These are phyloP conservation scores for Dioscorea zingiberensis DNA, from an alignment of 106 monocot species.

Conservation along the genomic window DNA sequence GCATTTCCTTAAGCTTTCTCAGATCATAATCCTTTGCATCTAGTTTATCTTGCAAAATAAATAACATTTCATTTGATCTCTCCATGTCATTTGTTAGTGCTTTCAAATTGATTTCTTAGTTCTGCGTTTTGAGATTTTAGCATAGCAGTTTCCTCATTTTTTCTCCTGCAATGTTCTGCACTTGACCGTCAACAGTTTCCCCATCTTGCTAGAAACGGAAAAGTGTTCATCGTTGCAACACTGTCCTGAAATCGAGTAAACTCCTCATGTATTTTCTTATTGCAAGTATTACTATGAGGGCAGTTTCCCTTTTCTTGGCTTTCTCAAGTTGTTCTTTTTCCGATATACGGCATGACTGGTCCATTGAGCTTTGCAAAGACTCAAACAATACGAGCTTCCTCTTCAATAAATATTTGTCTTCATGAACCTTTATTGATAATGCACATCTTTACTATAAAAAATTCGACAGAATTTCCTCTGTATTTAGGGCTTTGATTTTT, in stretches of 20 bases:
- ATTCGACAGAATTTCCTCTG: too few relatives aligned
- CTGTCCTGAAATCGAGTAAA: conserved; percentile 95
- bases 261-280: conserved; percentile 94
- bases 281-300: conserved; percentile 91
- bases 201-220: conserved; percentile 75
- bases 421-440: too few relatives aligned
- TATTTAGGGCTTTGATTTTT: too few relatives aligned
- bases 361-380: too few relatives aligned
- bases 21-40: conserved; percentile 50
- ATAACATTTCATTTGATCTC: conserved; percentile 85
- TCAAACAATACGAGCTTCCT: too few relatives aligned
- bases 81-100: conserved; percentile 85
- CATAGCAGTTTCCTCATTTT: conserved; percentile 92
- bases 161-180: conserved; percentile 91
- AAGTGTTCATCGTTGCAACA: conserved; percentile 89
- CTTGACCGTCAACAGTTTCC: conserved; percentile 94
- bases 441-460: too few relatives aligned
- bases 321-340: conserved; percentile 99
- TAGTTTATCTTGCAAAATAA: conserved; percentile 63
- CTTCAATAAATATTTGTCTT: too few relatives aligned
- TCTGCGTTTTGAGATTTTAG: conserved; percentile 87
- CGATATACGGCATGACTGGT: too few relatives aligned
- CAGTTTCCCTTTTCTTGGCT: conserved; percentile 96
- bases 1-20: conserved; percentile 30
- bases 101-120: conserved; percentile 79